A percentile compares a stretch with the other conserved stretches of the same genome.
phyloP scores from a whole-genome alignment of 2,329 filamentous ascomycete genomes.

The Phialemonium atrogriseum region DNA sequence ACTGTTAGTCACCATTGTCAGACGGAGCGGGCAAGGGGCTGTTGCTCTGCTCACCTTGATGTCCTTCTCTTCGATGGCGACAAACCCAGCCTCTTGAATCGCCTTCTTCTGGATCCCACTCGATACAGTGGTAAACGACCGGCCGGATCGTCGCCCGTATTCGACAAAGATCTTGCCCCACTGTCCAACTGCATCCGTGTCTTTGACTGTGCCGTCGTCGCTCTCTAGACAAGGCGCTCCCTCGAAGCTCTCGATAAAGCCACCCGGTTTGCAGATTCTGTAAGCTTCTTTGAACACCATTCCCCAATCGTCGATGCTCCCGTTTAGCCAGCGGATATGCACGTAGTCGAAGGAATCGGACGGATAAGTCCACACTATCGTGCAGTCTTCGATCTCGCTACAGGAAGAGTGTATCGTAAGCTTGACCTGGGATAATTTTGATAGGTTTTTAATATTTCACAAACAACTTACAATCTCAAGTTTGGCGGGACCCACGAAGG shows the following conservation, averaged over 20 bases:
- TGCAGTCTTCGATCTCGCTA: constrained; percentile 37
- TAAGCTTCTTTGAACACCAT: constrained; percentile 41
- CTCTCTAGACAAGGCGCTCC: constrained; percentile 5
- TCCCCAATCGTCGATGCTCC: constrained; percentile 47
- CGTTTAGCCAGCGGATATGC: constrained; percentile 48
- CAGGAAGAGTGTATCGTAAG: no score
- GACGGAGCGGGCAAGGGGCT: no score
- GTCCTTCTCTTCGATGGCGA: constrained; percentile 13
- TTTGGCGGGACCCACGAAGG: constrained; percentile 31
- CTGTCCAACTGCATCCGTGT: constrained; percentile 16
- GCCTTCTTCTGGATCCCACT: constrained; percentile 11
- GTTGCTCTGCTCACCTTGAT: no score
- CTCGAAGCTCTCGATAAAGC: constrained; percentile 26
- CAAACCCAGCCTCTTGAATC: constrained; percentile 18
- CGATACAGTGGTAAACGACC: constrained; percentile 18
- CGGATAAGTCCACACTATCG: constrained; percentile 35
- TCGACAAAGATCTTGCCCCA: constrained; percentile 20
- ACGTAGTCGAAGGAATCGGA: constrained; percentile 48
- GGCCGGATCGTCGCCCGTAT: constrained; percentile 19
- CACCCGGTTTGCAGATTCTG: constrained; percentile 48
- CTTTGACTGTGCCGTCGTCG: constrained; percentile 3
- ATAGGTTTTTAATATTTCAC: no score
- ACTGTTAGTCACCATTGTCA: no score
- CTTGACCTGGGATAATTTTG: no score
- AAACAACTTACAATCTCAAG: constrained; percentile 28